These are phyloP conservation scores for Alternaria dauci DNA, from an alignment of 2,329 filamentous ascomycete genomes.

Conservation along the genomic window DNA sequence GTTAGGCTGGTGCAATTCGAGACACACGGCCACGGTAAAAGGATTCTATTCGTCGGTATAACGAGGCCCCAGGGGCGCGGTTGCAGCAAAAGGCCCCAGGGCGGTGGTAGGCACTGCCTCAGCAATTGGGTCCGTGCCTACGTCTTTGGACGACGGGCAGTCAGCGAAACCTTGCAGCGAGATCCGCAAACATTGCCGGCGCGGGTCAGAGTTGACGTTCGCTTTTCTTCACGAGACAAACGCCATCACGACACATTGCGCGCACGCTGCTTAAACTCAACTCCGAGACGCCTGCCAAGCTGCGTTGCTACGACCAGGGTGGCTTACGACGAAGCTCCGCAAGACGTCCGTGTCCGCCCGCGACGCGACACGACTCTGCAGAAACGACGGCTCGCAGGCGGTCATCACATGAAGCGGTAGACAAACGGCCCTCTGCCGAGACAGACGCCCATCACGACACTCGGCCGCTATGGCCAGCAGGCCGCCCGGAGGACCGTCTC, in stretches of 20 bases:
- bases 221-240: not conserved
- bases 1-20: slow-evolving; percentile 5
- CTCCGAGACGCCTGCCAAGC: slow-evolving; percentile 18
- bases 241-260: slow-evolving; percentile 8
- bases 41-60: slow-evolving; percentile 10
- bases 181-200: slow-evolving; percentile 5
- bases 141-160: slow-evolving; percentile 16
- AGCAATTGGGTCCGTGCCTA: slow-evolving; percentile 18
- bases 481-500: slow-evolving; percentile 61
- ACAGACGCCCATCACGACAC: slow-evolving; percentile 22
- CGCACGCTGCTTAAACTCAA: not conserved
- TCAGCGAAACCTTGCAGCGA: slow-evolving; percentile 13
- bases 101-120: slow-evolving; percentile 19
- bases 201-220: slow-evolving; percentile 3
- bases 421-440: slow-evolving; percentile 35
- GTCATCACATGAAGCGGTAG: slow-evolving; percentile 36
- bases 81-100: slow-evolving; percentile 16
- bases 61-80: slow-evolving; percentile 17
- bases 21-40: not conserved
- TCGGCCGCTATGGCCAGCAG: slow-evolving; percentile 61
- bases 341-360: slow-evolving; percentile 24
- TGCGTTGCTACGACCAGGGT: slow-evolving; percentile 6
- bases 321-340: slow-evolving; percentile 26
- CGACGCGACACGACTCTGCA: slow-evolving; percentile 10
- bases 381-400: not conserved